A percentile compares a stretch with the other conserved stretches of the same genome.
These are phyloP conservation scores for Hordeum pubiflorum DNA, from an alignment of 202 grass and related monocot species.

Conservation along the genomic window DNA sequence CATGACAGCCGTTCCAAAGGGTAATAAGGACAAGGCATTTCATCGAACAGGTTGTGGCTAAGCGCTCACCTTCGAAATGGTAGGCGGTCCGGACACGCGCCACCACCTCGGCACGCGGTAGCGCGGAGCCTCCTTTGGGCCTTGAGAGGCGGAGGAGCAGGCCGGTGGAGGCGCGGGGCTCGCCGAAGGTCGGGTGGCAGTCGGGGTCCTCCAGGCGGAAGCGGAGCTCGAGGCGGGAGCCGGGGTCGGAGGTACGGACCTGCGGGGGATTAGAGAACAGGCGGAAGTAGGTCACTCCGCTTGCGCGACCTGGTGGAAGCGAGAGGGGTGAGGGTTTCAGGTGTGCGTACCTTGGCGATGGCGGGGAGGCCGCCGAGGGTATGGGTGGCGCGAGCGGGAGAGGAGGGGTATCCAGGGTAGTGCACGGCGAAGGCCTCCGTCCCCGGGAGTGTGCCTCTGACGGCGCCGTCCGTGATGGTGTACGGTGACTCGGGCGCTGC, in stretches of 20 bases:
- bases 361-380: slow-evolving; percentile 63
- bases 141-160: slow-evolving; percentile 63
- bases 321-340: neutral
- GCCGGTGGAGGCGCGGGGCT: slow-evolving; percentile 31
- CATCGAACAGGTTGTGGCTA: slow-evolving; percentile 8
- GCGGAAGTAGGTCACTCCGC: neutral
- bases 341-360: slow-evolving; percentile 45
- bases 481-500: neutral
- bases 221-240: slow-evolving; percentile 51
- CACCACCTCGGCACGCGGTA: slow-evolving; percentile 47
- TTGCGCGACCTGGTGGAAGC: neutral
- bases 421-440: slow-evolving; percentile 60
- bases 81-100: slow-evolving; percentile 57
- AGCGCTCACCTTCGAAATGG: slow-evolving; percentile 52
- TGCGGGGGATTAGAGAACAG: neutral
- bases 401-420: slow-evolving; percentile 85
- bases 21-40: slow-evolving; percentile 2
- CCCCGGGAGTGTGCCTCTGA: slow-evolving; percentile 47
- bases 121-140: slow-evolving; percentile 2
- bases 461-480: slow-evolving; percentile 43
- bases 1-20: neutral
- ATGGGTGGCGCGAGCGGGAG: slow-evolving; percentile 39
- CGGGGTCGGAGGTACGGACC: slow-evolving; percentile 38
- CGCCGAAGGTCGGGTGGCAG: slow-evolving; percentile 64
- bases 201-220: slow-evolving; percentile 74